Evolutionary conservation across 2,329 filamentous ascomycete genomes (phyloP).

Genomic region (Teratosphaeria destructans): DNA sequence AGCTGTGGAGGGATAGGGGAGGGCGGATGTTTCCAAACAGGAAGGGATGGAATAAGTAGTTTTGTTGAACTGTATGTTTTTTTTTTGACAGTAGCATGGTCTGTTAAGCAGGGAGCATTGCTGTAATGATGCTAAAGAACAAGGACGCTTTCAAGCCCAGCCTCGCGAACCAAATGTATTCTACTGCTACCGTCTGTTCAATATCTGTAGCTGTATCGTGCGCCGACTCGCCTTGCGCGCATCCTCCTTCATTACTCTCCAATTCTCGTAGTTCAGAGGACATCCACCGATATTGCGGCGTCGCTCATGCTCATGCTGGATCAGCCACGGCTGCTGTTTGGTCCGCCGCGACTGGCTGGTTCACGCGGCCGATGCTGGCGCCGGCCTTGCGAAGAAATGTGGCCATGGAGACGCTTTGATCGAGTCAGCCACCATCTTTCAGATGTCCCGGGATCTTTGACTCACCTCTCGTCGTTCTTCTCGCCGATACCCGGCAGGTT

Average conservation of each 20-base stretch:
- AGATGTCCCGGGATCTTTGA: not conserved
- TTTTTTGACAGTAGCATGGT: not conserved
- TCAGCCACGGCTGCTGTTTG: not conserved
- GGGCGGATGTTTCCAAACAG: not conserved
- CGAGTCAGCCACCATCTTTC: not conserved
- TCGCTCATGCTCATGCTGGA: not conserved
- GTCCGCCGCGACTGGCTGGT: constrained; percentile 6
- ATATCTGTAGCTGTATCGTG: no score
- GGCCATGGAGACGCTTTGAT: constrained; percentile 13
- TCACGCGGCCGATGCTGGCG: constrained; percentile 9
- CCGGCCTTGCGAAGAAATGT: constrained; percentile 20
- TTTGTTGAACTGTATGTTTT: not conserved
- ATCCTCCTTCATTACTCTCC: no score
- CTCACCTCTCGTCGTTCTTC: constrained; percentile 19
- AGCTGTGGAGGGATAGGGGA: not conserved
- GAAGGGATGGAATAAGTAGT: not conserved
- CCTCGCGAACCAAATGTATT: no score
- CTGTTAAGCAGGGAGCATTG: no score
- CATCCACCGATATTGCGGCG: not conserved
- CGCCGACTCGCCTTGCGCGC: not conserved
- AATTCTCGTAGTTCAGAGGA: not conserved
- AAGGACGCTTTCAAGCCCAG: no score
- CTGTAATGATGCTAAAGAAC: no score
- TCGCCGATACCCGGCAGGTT: constrained; percentile 17
- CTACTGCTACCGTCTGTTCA: no score